A percentile compares a stretch with the other conserved stretches of the same genome.
These are phyloP conservation scores for Ambrosiella cleistominuta DNA, from an alignment of 2,329 filamentous ascomycete species.

Conservation along the genomic window DNA sequence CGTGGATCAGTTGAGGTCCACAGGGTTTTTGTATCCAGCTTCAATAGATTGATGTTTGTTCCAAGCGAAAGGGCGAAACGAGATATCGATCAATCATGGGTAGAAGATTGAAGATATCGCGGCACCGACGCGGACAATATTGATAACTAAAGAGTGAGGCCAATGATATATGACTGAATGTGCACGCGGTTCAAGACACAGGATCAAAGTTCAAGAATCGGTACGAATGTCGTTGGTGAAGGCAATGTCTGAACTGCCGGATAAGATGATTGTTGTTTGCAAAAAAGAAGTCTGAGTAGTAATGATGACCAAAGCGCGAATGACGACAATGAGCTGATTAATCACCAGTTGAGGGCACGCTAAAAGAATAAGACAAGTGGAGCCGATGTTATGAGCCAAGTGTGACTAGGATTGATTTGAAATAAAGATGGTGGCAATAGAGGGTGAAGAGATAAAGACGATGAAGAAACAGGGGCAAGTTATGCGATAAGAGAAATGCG, in stretches of 20 bases:
- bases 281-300: background rate
- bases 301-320: background rate
- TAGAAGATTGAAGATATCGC: slow-evolving; percentile 6
- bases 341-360: slow-evolving; percentile 12
- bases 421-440: background rate
- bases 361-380: slow-evolving; percentile 7
- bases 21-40: background rate
- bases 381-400: background rate
- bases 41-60: background rate
- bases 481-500: too few species aligned
- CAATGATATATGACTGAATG: background rate
- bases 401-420: background rate
- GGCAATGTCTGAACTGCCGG: background rate
- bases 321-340: background rate
- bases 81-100: slow-evolving; percentile 4
- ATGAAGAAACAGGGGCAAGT: too few species aligned
- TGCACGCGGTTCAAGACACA: background rate
- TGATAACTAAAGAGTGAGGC: background rate
- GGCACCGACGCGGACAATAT: background rate
- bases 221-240: background rate
- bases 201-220: background rate
- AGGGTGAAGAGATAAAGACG: too few species aligned
- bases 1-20: background rate
- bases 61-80: background rate
- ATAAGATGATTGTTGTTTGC: background rate